Percentiles rank a stretch among this genome's conserved stretches.
Evolutionary conservation across 768 basidiomycete genomes (phyloP).

Genomic region (Leccinum broughii): DNA sequence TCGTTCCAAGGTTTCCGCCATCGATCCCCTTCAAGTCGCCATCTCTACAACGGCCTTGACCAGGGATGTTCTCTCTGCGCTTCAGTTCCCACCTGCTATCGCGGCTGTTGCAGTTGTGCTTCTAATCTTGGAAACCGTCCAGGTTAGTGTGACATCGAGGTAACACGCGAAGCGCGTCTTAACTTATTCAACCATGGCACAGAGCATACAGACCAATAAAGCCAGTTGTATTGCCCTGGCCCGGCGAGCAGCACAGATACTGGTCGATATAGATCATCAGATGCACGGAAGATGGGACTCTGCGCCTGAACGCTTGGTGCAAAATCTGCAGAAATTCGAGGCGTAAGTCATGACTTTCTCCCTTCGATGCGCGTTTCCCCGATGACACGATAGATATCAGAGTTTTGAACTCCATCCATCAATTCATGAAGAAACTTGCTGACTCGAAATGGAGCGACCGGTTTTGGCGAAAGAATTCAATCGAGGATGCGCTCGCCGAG

Average conservation of each 20-base stretch:
- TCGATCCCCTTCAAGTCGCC: constrained; percentile 33
- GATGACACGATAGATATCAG: constrained; percentile 26
- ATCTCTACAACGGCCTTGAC: constrained; percentile 31
- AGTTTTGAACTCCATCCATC: constrained; percentile 38
- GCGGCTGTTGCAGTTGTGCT: constrained; percentile 43
- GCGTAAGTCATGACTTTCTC: constrained; percentile 28
- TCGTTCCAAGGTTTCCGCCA: constrained; percentile 26
- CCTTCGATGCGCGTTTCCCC: not conserved
- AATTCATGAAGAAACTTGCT: constrained; percentile 41
- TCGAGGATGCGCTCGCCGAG: constrained; percentile 40
- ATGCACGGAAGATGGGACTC: constrained; percentile 47
- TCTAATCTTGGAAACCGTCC: constrained; percentile 45
- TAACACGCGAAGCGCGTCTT: not conserved
- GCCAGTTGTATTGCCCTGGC: constrained; percentile 41
- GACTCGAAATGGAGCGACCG: constrained; percentile 43
- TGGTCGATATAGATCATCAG: constrained; percentile 44
- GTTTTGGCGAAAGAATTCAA: constrained; percentile 40
- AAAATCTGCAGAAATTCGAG: constrained; percentile 43
- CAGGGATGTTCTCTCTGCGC: constrained; percentile 34
- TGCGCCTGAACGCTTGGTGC: constrained; percentile 41
- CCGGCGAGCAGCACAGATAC: constrained; percentile 41
- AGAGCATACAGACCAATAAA: constrained; percentile 39
- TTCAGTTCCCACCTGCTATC: constrained; percentile 44
- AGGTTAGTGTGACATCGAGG: constrained; percentile 31
- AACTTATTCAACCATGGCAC: not conserved